Evolutionary conservation across 306 rosid species (phyloP).

Genomic region (Morella rubra): DNA sequence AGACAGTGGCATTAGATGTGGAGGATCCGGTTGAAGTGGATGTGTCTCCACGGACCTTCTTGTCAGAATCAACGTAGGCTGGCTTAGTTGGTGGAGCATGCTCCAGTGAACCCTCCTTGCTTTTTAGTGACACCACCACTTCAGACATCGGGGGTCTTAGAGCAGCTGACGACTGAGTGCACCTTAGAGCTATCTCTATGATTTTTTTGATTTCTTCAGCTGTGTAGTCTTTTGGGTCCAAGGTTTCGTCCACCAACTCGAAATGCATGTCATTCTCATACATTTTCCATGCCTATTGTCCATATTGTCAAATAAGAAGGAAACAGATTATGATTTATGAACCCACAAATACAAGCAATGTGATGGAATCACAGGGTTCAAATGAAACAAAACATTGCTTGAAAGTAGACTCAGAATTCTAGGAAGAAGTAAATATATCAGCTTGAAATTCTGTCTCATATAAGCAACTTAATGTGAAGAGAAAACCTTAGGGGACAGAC

Average conservation of each 20-base stretch:
- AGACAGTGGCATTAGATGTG: slow-evolving; percentile 57
- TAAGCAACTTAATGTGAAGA: no score
- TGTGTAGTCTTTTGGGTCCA: slow-evolving; percentile 47
- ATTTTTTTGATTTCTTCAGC: slow-evolving; percentile 51
- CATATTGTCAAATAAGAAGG: not conserved
- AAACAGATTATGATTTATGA: not conserved
- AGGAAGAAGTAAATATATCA: no score
- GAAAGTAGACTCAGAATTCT: no score
- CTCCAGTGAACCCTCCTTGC: slow-evolving; percentile 28
- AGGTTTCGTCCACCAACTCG: slow-evolving; percentile 46
- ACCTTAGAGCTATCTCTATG: slow-evolving; percentile 51
- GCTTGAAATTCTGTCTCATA: no score
- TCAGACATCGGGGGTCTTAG: slow-evolving; percentile 73
- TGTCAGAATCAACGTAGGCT: slow-evolving; percentile 49
- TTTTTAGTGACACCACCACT: slow-evolving; percentile 50
- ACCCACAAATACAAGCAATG: not conserved
- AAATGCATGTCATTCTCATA: slow-evolving; percentile 40
- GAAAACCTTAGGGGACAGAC: no score
- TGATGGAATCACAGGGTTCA: no score
- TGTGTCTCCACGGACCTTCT: slow-evolving; percentile 26
- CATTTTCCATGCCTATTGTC: slow-evolving; percentile 55
- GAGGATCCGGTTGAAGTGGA: slow-evolving; percentile 54
- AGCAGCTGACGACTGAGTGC: slow-evolving; percentile 59
- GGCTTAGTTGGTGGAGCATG: slow-evolving; percentile 50
- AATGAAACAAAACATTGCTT: no score